Evolutionary conservation across 2,329 filamentous ascomycete species (phyloP).

Genomic region (Arthrobotrys musiformis): DNA sequence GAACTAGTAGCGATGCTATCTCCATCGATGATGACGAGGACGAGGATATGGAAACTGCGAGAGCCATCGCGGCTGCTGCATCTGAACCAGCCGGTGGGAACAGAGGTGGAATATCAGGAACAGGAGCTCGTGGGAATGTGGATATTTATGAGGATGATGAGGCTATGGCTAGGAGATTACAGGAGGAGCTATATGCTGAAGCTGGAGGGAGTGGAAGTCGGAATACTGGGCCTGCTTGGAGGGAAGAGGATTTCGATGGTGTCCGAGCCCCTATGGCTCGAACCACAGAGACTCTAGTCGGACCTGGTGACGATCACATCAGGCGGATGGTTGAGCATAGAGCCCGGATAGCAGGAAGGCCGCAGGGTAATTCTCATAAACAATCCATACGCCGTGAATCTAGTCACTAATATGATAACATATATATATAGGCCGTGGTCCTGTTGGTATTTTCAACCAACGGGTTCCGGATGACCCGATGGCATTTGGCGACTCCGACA

Average conservation of each 20-base stretch:
- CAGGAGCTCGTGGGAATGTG: conserved; percentile 59
- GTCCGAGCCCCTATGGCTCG: conserved; percentile 90
- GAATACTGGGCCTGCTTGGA: conserved; percentile 63
- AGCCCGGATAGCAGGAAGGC: neutral
- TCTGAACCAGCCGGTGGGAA: conserved; percentile 60
- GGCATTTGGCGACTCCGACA: conserved; percentile 69
- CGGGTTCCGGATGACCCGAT: conserved; percentile 65
- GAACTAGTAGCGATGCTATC: conserved; percentile 64
- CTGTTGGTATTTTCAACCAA: conserved; percentile 76
- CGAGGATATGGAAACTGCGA: conserved; percentile 51
- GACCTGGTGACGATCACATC: conserved; percentile 69
- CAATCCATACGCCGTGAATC: neutral
- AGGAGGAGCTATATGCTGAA: conserved; percentile 86
- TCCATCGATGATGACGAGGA: conserved; percentile 63
- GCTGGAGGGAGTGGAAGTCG: conserved; percentile 60
- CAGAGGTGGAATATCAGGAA: neutral
- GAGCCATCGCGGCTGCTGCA: conserved; percentile 59
- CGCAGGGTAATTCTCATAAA: conserved; percentile 20
- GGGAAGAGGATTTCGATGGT: conserved; percentile 67
- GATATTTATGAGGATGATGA: conserved; percentile 83
- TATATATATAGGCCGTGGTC: conserved; percentile 27
- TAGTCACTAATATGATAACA: neutral
- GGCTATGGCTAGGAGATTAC: conserved; percentile 87
- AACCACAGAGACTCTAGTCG: conserved; percentile 90
- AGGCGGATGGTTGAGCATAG: conserved; percentile 47